Evolutionary conservation across 1,284 basidiomycete genomes (phyloP), one percentile per base, ranked within the genome.

Genomic region (Ganoderma multipileum): DNA sequence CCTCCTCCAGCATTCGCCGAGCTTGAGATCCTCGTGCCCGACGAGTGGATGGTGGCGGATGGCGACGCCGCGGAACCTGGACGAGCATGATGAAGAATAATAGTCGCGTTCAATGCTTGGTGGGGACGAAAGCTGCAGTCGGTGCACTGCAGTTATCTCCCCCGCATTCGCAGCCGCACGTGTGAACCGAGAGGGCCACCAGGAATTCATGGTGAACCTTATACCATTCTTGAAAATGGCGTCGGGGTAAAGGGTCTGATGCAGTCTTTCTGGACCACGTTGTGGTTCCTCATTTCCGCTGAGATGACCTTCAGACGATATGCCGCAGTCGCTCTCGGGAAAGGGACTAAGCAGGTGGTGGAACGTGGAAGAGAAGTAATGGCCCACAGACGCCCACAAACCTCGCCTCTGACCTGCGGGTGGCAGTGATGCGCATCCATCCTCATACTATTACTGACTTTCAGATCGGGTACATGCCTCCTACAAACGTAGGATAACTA

Each of bases 211-310:
- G 20, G 16, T 58, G 33, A 58, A 58, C 55, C 55, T 58, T 36
- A 58, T 38, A 26, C 23, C 8, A 26, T 26, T 41, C 58, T 60
- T 28, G n/a, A 60, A 8, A 20, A n/a, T 23, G 38, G n/a, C 4
- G 23, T 16, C 38, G 23, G 58, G 58, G 58, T 39, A 26, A 60
- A 60, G 58, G 58, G 58, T n/a, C 58, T 12, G 16, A 1, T 14
- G 23, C 39, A n/a, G 58, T 2, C 14, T n/a, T 41, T n/a, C 33
- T 14, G n/a, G 14, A 11, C n/a, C n/a, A 20, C 39, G 38, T 7
- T 23, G 58, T 41, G 58, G 58, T 41, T 39, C 58, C 12, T 60
- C 58, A 60, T 60, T 26, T 60, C 58, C 58, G 57, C 57, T 36
- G 12, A 59, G 58, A 30, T 26, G 11, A 20, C 33, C 33, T 16